Base-by-base conservation (phyloP, 2,329 filamentous ascomycete species). In the Calonectria pteridis region DNA sequence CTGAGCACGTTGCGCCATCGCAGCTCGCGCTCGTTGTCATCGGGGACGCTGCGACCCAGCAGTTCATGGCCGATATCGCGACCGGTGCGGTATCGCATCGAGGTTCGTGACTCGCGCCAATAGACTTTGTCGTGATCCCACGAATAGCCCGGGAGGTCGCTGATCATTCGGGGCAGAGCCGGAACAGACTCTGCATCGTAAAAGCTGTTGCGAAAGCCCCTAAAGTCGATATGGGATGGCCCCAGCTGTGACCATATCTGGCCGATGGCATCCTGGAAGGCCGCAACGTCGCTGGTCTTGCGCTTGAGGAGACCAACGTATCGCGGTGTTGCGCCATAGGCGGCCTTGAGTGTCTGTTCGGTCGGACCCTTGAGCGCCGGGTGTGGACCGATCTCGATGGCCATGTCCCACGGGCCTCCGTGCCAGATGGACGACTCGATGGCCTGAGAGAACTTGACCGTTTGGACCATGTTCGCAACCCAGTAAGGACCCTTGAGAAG, bases 371-470 rank as follows among this genome's bases (percentile, higher is more conserved):
- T 84, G 6, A 88, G 82, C 5, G 86, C 86, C 2, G 86, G 83
- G 74, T 88, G 87, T 0, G 87, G 87, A 0, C 87, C 87, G 6
- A 88, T 77, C 78, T 88, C 87, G 16, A 88, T 75, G 29, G 87
- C 82, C 37, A 69, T 59, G 43, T 71, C 69, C 26, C 74, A 75
- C 2, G 72, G 68, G 16, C 75, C 73, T 20, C 69, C 71, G 23
- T 71, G 53, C 55, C 40, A 59, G n/a, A 74, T 76, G 49, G 64
- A 76, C 13, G 77, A 71, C 35, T 69, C 71, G 9, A 83, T 62
- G 23, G 82, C 81, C 33, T 79, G 70, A 2, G 77, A 77, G 73
- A 86, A 86, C 4, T 81, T 74, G 5, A 86, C 84, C 9, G 83
- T 63, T 1, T 78, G 76, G 0, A 79, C 67, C 78, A 86, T 79